phyloP scores from a whole-genome alignment of 495 filamentous ascomycete genomes.

The Filosporella fistucella region DNA sequence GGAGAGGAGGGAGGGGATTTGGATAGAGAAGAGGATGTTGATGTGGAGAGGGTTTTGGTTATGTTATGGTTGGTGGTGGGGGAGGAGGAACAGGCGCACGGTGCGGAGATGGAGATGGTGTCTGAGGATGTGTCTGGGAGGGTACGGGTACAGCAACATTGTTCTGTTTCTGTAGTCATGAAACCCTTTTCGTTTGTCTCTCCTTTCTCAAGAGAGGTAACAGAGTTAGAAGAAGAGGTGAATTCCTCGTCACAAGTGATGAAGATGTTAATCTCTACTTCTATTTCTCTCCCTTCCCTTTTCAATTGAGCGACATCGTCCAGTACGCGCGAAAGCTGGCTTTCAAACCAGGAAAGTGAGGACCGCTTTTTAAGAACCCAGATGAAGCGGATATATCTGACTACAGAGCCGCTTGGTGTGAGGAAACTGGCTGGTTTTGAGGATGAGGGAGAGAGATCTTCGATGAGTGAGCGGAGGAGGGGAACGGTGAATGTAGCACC shows the following conservation, averaged over 20 bases:
- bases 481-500: conserved; percentile 54
- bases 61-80: not conserved
- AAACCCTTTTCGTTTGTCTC: too few relatives aligned
- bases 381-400: conserved; percentile 50
- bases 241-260: conserved; percentile 54
- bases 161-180: too few relatives aligned
- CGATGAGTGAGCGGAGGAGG: conserved; percentile 47
- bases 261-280: conserved; percentile 53
- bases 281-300: conserved; percentile 29
- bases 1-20: not conserved
- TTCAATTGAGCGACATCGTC: conserved; percentile 28
- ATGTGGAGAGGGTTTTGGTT: not conserved
- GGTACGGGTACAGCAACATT: too few relatives aligned
- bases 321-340: conserved; percentile 39
- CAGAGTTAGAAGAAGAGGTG: too few relatives aligned
- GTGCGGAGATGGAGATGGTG: too few relatives aligned
- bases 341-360: conserved; percentile 49
- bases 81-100: too few relatives aligned
- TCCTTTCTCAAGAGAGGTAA: too few relatives aligned
- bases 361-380: conserved; percentile 61
- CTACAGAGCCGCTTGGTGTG: conserved; percentile 32
- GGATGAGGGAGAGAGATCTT: conserved; percentile 15
- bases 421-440: not conserved
- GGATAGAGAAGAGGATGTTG: not conserved
- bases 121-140: too few relatives aligned